Evolutionary conservation across 2,329 filamentous ascomycete genomes (phyloP).

Genomic region (Pseudocercospora ulei): DNA sequence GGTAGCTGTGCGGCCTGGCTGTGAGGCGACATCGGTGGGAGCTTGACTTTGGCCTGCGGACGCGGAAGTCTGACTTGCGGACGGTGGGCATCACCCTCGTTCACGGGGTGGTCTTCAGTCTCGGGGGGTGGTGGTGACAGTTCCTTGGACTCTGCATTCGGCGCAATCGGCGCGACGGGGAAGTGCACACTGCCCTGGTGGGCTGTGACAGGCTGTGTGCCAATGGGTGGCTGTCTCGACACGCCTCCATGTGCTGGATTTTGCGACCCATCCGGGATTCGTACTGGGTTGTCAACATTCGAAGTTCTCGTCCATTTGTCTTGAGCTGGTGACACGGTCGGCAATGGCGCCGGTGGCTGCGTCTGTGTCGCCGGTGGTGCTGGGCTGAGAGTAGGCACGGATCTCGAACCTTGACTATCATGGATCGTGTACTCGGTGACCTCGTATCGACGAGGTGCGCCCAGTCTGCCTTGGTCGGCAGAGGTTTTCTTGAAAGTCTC

Average conservation of each 20-base stretch:
- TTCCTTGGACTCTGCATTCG: constrained; percentile 21
- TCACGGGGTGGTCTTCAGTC: constrained; percentile 61
- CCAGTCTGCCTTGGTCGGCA: constrained; percentile 24
- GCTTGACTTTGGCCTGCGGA: constrained; percentile 65
- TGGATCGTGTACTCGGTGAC: constrained; percentile 29
- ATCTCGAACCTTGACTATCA: constrained; percentile 26
- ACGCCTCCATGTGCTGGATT: constrained; percentile 29
- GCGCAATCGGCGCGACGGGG: constrained; percentile 24
- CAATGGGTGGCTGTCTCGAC: constrained; percentile 27
- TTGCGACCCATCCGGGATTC: constrained; percentile 30
- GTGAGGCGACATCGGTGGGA: constrained; percentile 53
- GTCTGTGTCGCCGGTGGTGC: constrained; percentile 32
- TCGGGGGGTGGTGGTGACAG: constrained; percentile 56
- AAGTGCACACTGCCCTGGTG: constrained; percentile 23
- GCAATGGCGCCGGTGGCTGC: constrained; percentile 28
- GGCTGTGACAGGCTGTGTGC: constrained; percentile 21
- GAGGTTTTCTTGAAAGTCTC: constrained; percentile 35
- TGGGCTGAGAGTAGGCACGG: constrained; percentile 24
- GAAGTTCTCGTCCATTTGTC: constrained; percentile 19
- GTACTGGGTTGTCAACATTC: constrained; percentile 28
- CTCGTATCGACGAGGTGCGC: constrained; percentile 27
- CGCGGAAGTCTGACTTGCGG: constrained; percentile 62
- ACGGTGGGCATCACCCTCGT: constrained; percentile 54
- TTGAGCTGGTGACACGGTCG: constrained; percentile 24
- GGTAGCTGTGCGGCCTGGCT: constrained; percentile 36